Evolutionary conservation across 2,329 filamentous ascomycete species (phyloP).

Genomic region (Hymenoscyphus occultus): DNA sequence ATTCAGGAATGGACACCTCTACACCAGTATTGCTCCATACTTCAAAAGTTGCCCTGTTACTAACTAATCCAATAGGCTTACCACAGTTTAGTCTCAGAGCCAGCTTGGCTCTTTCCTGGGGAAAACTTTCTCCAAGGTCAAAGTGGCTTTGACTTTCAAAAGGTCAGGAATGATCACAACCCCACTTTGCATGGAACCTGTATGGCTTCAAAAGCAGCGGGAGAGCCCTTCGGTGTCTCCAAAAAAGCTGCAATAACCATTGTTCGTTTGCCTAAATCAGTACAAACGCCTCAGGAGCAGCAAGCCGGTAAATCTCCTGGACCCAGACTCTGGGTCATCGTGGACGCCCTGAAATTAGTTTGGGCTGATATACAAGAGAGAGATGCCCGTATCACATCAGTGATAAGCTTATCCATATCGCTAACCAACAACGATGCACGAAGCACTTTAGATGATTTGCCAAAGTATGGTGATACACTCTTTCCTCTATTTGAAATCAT

Average conservation of each 20-base stretch:
- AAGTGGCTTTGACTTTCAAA: background rate
- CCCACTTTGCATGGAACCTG: constrained; percentile 2
- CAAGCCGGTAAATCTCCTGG: background rate
- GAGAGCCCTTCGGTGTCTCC: background rate
- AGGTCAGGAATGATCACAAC: background rate
- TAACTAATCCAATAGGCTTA: background rate
- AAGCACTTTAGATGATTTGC: background rate
- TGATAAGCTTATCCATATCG: background rate
- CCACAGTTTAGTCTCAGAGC: background rate
- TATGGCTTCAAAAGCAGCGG: background rate
- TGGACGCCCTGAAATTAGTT: background rate
- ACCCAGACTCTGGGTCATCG: background rate
- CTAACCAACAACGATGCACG: background rate
- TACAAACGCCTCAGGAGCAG: background rate
- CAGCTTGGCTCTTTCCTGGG: background rate
- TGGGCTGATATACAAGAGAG: background rate
- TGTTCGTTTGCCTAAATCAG: background rate
- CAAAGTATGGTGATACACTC: background rate
- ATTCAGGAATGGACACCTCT: constrained; percentile 5
- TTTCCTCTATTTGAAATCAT: background rate
- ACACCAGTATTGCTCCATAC: background rate
- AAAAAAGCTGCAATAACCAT: background rate
- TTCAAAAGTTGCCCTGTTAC: no score
- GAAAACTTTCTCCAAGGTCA: background rate
- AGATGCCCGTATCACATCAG: background rate